These are phyloP conservation scores for Bremia lactucae DNA, from an alignment of 352 stramenopile species.

Conservation along the genomic window DNA sequence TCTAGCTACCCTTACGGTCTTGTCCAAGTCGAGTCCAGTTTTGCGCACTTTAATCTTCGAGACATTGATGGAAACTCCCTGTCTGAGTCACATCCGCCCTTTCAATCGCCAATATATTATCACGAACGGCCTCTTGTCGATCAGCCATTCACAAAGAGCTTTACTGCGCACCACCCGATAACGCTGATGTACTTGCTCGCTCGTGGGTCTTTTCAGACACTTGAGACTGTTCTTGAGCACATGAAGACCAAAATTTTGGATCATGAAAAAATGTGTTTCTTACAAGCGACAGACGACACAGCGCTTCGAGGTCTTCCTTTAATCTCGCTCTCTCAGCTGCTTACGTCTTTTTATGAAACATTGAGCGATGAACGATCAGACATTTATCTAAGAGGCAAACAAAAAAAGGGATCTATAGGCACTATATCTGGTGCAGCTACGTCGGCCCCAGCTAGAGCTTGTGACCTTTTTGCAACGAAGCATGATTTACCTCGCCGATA, in stretches of 20 bases:
- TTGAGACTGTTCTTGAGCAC: conserved; percentile 44
- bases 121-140: conserved; percentile 2
- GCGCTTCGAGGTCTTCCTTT: conserved; percentile 39
- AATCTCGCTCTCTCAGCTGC: conserved; percentile 36
- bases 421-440: conserved; percentile 3
- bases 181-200: conserved; percentile 61
- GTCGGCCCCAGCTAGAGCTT: conserved; percentile 38
- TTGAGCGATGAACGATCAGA: conserved; percentile 33
- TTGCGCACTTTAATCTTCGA: conserved; percentile 45
- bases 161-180: conserved; percentile 46
- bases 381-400: conserved; percentile 32
- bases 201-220: conserved; percentile 48
- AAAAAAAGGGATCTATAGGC: not conserved
- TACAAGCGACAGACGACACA: conserved; percentile 56
- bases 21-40: conserved; percentile 34
- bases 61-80: conserved; percentile 27
- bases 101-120: conserved; percentile 1
- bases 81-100: conserved; percentile 6
- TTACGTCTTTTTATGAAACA: conserved; percentile 17
- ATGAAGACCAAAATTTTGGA: conserved; percentile 44
- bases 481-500: conserved; percentile 27
- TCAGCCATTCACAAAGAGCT: conserved; percentile 9
- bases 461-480: conserved; percentile 65
- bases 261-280: conserved; percentile 68
- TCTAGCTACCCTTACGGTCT: conserved; percentile 40